Conservation (phyloP, 2,329 filamentous ascomycete genomes). For the Ophiosphaerella herpotricha region DNA sequence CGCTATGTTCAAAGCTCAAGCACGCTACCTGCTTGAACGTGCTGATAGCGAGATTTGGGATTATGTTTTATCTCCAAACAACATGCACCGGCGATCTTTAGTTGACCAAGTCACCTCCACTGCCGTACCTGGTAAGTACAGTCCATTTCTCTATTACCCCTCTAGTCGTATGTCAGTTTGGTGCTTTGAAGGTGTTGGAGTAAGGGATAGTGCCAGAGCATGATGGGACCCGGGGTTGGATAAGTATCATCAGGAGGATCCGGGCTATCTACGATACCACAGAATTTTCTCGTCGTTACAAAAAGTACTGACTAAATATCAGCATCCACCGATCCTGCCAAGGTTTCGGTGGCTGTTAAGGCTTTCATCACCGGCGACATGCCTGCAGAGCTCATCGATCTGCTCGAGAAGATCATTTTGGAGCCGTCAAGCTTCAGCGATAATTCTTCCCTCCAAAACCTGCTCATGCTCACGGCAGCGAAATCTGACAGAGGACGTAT, state of each 20-base stretch:
- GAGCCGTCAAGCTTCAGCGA: slow-evolving; percentile 99
- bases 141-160: no score
- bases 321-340: slow-evolving; percentile 80
- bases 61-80: slow-evolving; percentile 94
- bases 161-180: background rate
- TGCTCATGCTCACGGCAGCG: slow-evolving; percentile 93
- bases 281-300: background rate
- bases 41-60: slow-evolving; percentile 89
- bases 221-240: no score
- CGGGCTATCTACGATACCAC: no score
- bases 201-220: background rate
- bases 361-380: slow-evolving; percentile 90
- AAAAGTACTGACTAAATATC: background rate
- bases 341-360: slow-evolving; percentile 92
- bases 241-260: no score
- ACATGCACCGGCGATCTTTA: slow-evolving; percentile 89
- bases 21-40: slow-evolving; percentile 89
- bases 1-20: slow-evolving; percentile 99
- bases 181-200: background rate
- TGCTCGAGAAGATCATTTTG: slow-evolving; percentile 98
- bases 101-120: slow-evolving; percentile 96
- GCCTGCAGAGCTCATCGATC: slow-evolving; percentile 91
- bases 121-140: slow-evolving; percentile 70
- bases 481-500: slow-evolving; percentile 95
- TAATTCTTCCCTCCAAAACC: slow-evolving; percentile 93